Evolutionary conservation across 371 early-diverging fungal species (phyloP).

Genomic region (Mucor mucedo): DNA sequence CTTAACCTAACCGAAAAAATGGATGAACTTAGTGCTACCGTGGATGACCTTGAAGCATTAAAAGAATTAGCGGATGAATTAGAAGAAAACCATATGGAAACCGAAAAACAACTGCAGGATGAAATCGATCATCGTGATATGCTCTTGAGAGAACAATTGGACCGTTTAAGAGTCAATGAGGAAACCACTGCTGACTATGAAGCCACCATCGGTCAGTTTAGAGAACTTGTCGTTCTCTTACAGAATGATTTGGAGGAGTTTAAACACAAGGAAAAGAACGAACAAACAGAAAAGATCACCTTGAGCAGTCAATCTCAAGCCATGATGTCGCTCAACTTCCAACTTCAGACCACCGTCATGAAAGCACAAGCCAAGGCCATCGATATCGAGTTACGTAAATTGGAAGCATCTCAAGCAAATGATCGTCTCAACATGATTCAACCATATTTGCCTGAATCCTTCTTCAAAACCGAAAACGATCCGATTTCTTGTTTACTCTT

Average conservation of each 20-base stretch:
- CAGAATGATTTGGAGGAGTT: conserved; percentile 77
- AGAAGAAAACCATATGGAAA: conserved; percentile 88
- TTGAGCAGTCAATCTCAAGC: conserved; percentile 80
- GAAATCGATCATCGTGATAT: conserved; percentile 84
- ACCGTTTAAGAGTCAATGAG: conserved; percentile 68
- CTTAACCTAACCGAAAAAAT: conserved; percentile 72
- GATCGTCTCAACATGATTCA: conserved; percentile 72
- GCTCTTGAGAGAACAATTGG: conserved; percentile 65
- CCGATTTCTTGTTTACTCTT: conserved; percentile 76
- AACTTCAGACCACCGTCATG: conserved; percentile 79
- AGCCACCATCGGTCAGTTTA: conserved; percentile 83
- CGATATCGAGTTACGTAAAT: conserved; percentile 85
- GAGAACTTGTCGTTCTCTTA: conserved; percentile 79
- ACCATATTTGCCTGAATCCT: conserved; percentile 85
- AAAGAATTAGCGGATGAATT: conserved; percentile 91
- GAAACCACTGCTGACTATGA: conserved; percentile 88
- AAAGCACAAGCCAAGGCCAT: conserved; percentile 89
- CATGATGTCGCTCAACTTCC: conserved; percentile 82
- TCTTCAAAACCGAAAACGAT: conserved; percentile 81
- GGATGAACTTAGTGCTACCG: conserved; percentile 75
- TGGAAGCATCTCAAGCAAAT: conserved; percentile 84
- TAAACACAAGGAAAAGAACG: conserved; percentile 65
- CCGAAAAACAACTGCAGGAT: conserved; percentile 81
- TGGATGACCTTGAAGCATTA: conserved; percentile 91
- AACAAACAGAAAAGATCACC: conserved; percentile 55